Evolutionary conservation across 305 asterid genomes (phyloP).

Genomic region (Solanum aculeatissimum): DNA sequence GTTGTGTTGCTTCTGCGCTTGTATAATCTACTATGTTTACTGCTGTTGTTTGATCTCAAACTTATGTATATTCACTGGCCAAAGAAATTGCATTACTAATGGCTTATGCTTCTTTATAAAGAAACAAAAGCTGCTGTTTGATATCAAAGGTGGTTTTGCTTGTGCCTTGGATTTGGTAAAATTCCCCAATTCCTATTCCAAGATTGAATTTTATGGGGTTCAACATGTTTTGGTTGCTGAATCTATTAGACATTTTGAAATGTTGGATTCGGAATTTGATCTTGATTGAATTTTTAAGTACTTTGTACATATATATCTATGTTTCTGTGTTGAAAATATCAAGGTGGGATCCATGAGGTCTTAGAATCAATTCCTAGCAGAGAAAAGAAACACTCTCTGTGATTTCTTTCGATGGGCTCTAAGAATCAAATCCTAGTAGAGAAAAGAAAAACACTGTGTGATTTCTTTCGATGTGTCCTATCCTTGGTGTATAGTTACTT

Average conservation of each 20-base stretch:
- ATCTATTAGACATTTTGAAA: not conserved
- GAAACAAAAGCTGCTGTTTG: not conserved
- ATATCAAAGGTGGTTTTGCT: not conserved
- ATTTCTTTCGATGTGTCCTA: not conserved
- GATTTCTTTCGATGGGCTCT: not conserved
- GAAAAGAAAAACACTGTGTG: no score
- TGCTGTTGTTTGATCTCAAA: not conserved
- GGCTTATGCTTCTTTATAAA: not conserved
- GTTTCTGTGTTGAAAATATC: not conserved
- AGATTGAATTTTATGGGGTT: not conserved
- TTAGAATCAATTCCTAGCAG: not conserved
- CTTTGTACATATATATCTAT: not conserved
- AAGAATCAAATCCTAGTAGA: not conserved
- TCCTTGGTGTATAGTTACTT: not conserved
- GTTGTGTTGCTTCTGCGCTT: not conserved
- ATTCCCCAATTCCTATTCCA: not conserved
- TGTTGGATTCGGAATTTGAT: not conserved
- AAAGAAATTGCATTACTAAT: not conserved
- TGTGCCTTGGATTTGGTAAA: conserved; percentile 32
- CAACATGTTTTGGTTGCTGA: not conserved
- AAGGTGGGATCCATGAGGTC: not conserved
- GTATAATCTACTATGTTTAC: not conserved
- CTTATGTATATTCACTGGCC: not conserved
- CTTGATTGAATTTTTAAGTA: not conserved
- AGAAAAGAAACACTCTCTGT: no score